Evolutionary conservation across 495 filamentous ascomycete genomes (phyloP), one percentile per base, ranked within the genome.

Genomic region (Aspergillus bridgeri): DNA sequence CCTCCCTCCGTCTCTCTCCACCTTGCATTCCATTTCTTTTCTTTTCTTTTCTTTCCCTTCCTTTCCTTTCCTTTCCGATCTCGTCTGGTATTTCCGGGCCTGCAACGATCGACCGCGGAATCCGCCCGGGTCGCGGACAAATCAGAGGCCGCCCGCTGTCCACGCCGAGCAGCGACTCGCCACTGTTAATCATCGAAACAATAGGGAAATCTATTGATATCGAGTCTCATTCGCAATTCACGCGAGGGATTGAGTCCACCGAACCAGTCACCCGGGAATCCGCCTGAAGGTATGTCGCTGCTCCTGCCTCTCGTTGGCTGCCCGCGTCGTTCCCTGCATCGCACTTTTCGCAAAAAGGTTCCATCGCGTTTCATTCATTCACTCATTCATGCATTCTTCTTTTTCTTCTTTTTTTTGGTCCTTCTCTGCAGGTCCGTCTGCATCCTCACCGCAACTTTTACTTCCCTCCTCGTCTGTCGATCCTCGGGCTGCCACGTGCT

Each of bases 61-160:
- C 17, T 45, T 25, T 56, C 20, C 43, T 56, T n/a, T n/a, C n/a
- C n/a, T n/a, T n/a, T n/a, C n/a, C n/a, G n/a, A n/a, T n/a, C n/a
- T n/a, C n/a, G n/a, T n/a, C n/a, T n/a, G n/a, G n/a, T n/a, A n/a
- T n/a, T n/a, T n/a, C n/a, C n/a, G n/a, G n/a, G n/a, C 25, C 53
- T 44, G 38, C 17, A 33, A 56, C 15, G n/a, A 21, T 11, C 24
- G n/a, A n/a, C 49, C 49, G 42, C 53, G 53, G 53, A 56, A 45
- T 33, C 24, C 43, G 23, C 23, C 3, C 29, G 48, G 17, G 43
- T 42, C 50, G 57, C 60, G 56, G 56, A 54, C 60, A 63, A 63
- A 66, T 66, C 60, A 66, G 51, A 54, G 58, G 44, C 17, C 29
- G 46, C 27, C 53, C 56, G 59, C 48, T 51, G 45, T 45, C 51